These are phyloP conservation scores for Ganoderma sinense DNA, from an alignment of 1,284 basidiomycete species.

Conservation along the genomic window DNA sequence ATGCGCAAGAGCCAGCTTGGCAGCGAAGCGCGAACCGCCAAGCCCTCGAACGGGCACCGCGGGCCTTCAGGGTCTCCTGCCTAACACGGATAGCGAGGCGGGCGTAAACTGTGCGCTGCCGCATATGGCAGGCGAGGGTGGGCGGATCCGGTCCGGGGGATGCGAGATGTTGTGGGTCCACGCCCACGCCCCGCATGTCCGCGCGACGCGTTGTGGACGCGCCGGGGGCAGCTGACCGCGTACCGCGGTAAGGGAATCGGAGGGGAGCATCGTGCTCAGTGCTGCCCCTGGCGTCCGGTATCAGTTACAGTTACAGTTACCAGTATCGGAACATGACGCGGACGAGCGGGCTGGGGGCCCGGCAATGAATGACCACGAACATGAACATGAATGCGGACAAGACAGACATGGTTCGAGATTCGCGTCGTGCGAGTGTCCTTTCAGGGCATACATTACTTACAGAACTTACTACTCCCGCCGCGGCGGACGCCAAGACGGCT, in stretches of 20 bases:
- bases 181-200: neutral
- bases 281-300: too few relatives aligned
- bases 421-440: too few relatives aligned
- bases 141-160: neutral
- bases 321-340: too few relatives aligned
- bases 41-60: neutral
- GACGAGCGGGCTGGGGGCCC: neutral
- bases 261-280: neutral
- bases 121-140: neutral
- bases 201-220: constrained; percentile 1
- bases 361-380: neutral
- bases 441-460: neutral
- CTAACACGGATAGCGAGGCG: neutral
- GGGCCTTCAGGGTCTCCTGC: neutral
- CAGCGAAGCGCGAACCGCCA: neutral
- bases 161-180: neutral
- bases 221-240: neutral
- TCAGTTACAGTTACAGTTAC: too few relatives aligned
- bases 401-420: neutral
- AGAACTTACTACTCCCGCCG: too few relatives aligned
- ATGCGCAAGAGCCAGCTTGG: neutral
- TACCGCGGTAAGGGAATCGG: neutral
- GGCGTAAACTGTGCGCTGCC: neutral
- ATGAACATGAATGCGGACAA: too few relatives aligned
- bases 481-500: neutral